Percentiles rank a stretch among this genome's conserved stretches.
Evolutionary conservation across 2,329 filamentous ascomycete genomes (phyloP).

Genomic region (Cercospora brassicicola): DNA sequence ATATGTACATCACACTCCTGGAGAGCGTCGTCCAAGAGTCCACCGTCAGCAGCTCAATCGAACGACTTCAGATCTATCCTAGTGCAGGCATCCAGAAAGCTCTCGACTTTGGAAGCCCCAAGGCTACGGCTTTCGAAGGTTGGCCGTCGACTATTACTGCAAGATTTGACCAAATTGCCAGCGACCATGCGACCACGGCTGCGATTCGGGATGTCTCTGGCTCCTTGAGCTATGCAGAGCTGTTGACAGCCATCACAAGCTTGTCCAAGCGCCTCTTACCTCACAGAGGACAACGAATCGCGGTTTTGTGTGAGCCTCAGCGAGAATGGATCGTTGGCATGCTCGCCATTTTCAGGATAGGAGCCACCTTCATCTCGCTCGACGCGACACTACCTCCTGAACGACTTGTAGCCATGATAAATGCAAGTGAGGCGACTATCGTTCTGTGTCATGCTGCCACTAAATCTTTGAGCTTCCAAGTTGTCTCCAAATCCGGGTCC

Average conservation of each 20-base stretch:
- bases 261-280: conserved; percentile 10
- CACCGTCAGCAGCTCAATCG: neutral
- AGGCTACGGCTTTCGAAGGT: neutral
- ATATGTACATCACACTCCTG: conserved; percentile 22
- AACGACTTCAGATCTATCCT: conserved; percentile 18
- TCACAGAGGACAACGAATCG: conserved; percentile 14
- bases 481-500: neutral
- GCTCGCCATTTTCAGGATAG: conserved; percentile 17
- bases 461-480: neutral
- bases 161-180: conserved; percentile 13
- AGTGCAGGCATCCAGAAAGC: conserved; percentile 10
- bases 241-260: conserved; percentile 3
- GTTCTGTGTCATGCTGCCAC: conserved; percentile 20
- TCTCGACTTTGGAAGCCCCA: conserved; percentile 14
- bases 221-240: conserved; percentile 19
- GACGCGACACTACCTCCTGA: conserved; percentile 22
- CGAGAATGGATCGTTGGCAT: conserved; percentile 19
- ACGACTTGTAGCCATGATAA: conserved; percentile 16
- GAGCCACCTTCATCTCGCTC: conserved; percentile 20
- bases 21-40: conserved; percentile 9
- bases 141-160: conserved; percentile 23
- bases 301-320: conserved; percentile 19
- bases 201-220: conserved; percentile 16
- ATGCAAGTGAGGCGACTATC: conserved; percentile 16
- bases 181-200: neutral